Conservation (phyloP, 345 rosid genomes). For the Nasturtium officinale region DNA sequence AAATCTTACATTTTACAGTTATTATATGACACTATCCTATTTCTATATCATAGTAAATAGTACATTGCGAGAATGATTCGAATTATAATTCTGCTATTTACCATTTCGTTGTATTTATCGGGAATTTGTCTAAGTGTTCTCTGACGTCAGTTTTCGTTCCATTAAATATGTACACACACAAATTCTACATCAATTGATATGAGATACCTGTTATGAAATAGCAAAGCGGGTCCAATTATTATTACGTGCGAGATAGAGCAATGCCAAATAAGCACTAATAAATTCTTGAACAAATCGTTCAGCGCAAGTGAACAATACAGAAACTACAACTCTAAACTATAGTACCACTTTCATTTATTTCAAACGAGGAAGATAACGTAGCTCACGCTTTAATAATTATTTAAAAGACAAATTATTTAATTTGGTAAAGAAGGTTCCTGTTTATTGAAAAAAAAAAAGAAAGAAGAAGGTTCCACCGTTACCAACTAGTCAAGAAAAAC, state of each 20-base stretch:
- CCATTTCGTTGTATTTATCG: not conserved
- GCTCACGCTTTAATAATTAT: not conserved
- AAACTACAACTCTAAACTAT: not conserved
- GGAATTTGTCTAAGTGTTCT: not conserved
- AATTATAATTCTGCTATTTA: not conserved
- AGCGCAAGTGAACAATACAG: not conserved
- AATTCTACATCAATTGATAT: not conserved
- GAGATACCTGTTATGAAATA: not conserved
- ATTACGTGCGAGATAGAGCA: not conserved
- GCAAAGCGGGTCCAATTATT: not conserved
- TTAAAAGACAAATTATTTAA: not conserved
- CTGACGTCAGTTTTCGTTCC: not conserved
- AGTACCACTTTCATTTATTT: not conserved
- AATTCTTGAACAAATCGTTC: not conserved
- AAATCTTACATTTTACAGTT: too few relatives aligned
- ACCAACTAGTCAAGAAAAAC: conserved; percentile 17
- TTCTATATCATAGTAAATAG: too few relatives aligned
- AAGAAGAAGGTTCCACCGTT: conserved; percentile 23
- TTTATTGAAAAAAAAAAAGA: too few relatives aligned
- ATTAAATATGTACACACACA: not conserved
- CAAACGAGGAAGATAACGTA: not conserved
- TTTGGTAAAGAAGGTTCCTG: conserved; percentile 29
- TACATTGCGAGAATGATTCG: too few relatives aligned
- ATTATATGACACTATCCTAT: too few relatives aligned
- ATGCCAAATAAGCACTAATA: not conserved